Evolutionary conservation across 2,329 filamentous ascomycete genomes (phyloP).

Genomic region (Paecilomyces sp.): DNA sequence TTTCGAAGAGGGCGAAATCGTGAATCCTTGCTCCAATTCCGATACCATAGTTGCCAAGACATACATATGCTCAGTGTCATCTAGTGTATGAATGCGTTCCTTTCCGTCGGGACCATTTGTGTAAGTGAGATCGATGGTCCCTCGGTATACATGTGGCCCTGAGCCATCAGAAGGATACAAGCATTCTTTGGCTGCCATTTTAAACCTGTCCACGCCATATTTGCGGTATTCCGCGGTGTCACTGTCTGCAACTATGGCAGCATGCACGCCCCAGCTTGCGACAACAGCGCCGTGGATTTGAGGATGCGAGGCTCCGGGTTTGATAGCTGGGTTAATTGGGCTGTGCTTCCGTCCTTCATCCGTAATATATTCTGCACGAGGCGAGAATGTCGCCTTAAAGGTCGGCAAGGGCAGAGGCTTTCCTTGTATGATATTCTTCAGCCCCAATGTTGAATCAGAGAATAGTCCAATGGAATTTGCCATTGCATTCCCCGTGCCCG

Average conservation of each 20-base stretch:
- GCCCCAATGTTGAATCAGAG: constrained; percentile 28
- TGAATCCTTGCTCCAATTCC: constrained; percentile 73
- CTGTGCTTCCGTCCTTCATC: constrained; percentile 40
- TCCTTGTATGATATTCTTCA: constrained; percentile 57
- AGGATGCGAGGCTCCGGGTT: constrained; percentile 21
- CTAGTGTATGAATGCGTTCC: constrained; percentile 23
- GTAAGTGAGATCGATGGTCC: constrained; percentile 41
- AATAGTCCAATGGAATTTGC: constrained; percentile 31
- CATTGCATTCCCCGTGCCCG: constrained; percentile 44
- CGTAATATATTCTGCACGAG: constrained; percentile 43
- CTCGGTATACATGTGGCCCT: constrained; percentile 50
- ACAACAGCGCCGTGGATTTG: constrained; percentile 68
- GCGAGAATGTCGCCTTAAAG: constrained; percentile 57
- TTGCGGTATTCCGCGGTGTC: constrained; percentile 76
- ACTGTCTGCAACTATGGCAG: constrained; percentile 80
- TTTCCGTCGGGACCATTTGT: constrained; percentile 10
- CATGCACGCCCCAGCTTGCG: constrained; percentile 83
- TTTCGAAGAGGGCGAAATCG: constrained; percentile 65
- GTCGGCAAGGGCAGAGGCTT: constrained; percentile 49
- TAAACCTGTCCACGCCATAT: constrained; percentile 70
- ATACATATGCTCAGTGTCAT: constrained; percentile 59
- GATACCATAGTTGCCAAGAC: constrained; percentile 69
- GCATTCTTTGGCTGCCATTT: constrained; percentile 73
- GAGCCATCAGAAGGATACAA: constrained; percentile 52
- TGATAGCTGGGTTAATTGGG: constrained; percentile 9